Base-by-base conservation (phyloP, 73 alveolate species). In the Paramecium primaurelia region DNA sequence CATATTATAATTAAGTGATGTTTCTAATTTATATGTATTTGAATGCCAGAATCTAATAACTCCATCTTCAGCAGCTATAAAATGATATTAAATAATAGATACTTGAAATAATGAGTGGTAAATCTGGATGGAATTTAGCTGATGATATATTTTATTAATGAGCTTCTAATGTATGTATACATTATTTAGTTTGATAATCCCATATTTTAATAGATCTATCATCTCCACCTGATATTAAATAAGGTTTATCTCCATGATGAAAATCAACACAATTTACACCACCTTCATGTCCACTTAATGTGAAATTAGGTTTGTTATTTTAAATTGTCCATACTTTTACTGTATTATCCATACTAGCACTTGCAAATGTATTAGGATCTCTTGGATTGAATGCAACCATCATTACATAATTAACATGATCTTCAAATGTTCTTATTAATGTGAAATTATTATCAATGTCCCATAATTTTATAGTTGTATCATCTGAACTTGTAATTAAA, bases 141-240 rank as follows among this genome's bases (percentile, higher is more conserved):
- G 99, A 95, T 77, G 99, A 86, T 89, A 98, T 92, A 92, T 97
- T 96, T 83, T 97, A 98, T 73, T 98, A 95, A 96, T 98, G 99
- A 26, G 97, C 98, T 60, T 94, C 97, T 80, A 98, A 94, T 28
- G 99, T 97, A 85, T 93, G 97, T 26, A 97, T 49, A 94, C 99
- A 98, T 92, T 97, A 98, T 91, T 98, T 98, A 59, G 99, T 98
- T 85, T 97, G 97, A 92, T 98, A 98, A 94, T 98, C 99, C 99
- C 99, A 98, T 69, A 98, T 96, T 94, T 97, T 98, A n/a, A 98
- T 98, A 26, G 94, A 94, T 69, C 98, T 94, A 96, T 98, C 99
- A 96, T 98, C 99, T 26, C 99, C 99, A 51, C 99, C 99, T 12
- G 99, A 94, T 38, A 98, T 97, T 71, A 98, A 77, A 95, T 97